Evolutionary conservation across 2,329 filamentous ascomycete genomes (phyloP).

Genomic region (Thelonectria blattea): DNA sequence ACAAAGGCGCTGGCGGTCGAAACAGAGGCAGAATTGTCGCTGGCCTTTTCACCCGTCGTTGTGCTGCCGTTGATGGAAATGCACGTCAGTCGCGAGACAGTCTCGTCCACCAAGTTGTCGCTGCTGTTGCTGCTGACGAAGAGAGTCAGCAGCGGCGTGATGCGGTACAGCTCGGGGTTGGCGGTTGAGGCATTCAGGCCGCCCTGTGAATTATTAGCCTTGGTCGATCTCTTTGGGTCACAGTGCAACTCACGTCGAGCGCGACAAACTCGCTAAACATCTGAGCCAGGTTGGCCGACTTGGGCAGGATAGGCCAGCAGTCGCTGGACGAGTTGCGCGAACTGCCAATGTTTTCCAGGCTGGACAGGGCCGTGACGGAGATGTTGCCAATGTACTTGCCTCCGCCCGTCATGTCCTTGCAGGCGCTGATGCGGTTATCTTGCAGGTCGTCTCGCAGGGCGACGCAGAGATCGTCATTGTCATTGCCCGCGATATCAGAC

Average conservation of each 20-base stretch:
- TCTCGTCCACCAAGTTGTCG: background rate
- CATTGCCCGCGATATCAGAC: background rate
- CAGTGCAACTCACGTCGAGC: background rate
- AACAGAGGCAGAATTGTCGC: background rate
- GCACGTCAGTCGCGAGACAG: background rate
- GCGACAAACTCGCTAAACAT: background rate
- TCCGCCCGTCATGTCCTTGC: background rate
- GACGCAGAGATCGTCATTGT: background rate
- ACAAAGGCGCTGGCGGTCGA: background rate
- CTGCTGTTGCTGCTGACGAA: background rate
- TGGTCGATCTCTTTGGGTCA: no score
- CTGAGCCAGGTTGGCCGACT: constrained; percentile 4
- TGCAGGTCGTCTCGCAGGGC: background rate
- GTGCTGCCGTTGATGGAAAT: background rate
- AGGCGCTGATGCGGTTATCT: background rate
- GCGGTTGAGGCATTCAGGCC: background rate
- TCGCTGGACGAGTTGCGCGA: background rate
- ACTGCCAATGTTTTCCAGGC: background rate
- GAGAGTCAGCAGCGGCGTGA: background rate
- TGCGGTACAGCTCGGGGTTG: constrained; percentile 2
- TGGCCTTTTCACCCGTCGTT: background rate
- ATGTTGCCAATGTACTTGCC: background rate
- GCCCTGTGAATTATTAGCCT: background rate
- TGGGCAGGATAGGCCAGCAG: constrained; percentile 6
- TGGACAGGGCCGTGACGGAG: background rate